Conservation (phyloP, 1,284 basidiomycete species). For the Tylopilus sp. region DNA sequence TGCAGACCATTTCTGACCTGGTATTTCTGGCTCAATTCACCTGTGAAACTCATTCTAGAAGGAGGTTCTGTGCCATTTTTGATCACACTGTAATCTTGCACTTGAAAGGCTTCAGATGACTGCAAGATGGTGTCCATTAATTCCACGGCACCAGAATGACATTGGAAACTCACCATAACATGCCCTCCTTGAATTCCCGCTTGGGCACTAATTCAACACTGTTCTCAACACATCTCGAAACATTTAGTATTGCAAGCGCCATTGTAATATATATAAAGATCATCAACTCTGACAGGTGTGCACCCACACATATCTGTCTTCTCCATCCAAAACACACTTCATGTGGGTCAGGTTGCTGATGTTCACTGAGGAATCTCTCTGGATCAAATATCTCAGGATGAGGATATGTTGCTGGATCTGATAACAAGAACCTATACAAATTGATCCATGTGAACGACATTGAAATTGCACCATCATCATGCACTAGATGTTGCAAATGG, state of each 20-base stretch:
- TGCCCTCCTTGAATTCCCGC: conserved; percentile 6
- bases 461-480: background rate
- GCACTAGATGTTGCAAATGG: conserved; percentile 4
- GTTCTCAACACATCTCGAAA: conserved; percentile 10
- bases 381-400: background rate
- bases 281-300: conserved; percentile 7
- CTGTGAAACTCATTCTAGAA: no score
- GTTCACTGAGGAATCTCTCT: background rate
- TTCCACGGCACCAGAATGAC: no score
- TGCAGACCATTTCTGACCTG: no score
- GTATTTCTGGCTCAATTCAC: no score
- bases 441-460: background rate
- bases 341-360: conserved; percentile 1
- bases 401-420: background rate
- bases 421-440: background rate
- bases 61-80: background rate
- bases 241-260: conserved; percentile 16
- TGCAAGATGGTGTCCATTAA: no score
- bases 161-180: background rate
- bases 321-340: conserved; percentile 8
- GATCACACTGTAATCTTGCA: background rate
- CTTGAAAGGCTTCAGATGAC: background rate
- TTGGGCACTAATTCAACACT: conserved; percentile 9
- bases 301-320: conserved; percentile 14
- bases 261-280: conserved; percentile 20